A percentile compares a stretch with the other conserved stretches of the same genome.
phyloP scores from a whole-genome alignment of 208 protist genomes.

The Trichomonas vaginalis region DNA sequence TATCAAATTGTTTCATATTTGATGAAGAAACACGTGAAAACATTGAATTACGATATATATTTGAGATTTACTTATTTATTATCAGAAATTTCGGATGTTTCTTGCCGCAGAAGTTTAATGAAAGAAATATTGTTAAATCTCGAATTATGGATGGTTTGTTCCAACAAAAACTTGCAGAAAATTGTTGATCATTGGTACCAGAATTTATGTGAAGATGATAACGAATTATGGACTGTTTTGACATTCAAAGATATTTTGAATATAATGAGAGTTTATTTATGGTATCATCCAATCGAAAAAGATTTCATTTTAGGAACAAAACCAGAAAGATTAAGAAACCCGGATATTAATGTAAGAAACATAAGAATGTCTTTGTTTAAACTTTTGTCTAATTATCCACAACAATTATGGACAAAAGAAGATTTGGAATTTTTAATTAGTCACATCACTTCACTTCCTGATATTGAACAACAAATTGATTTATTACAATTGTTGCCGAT shows the following conservation, averaged over 20 bases:
- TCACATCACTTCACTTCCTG: background rate
- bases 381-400: background rate
- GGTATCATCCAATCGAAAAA: background rate
- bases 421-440: background rate
- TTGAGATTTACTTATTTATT: background rate
- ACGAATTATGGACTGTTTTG: background rate
- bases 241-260: background rate
- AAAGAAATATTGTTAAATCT: background rate
- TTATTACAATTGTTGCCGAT: background rate
- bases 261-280: background rate
- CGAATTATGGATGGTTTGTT: background rate
- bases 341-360: background rate
- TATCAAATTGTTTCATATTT: background rate
- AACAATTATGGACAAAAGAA: background rate
- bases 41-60: background rate
- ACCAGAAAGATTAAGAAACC: background rate
- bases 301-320: background rate
- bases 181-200: background rate
- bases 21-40: background rate
- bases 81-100: background rate
- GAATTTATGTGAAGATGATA: background rate
- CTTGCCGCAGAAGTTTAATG: background rate
- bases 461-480: background rate
- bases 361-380: background rate
- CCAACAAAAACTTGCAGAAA: background rate